Base-by-base conservation (phyloP, 139 green algal species). In the Chlorella sp. region DNA sequence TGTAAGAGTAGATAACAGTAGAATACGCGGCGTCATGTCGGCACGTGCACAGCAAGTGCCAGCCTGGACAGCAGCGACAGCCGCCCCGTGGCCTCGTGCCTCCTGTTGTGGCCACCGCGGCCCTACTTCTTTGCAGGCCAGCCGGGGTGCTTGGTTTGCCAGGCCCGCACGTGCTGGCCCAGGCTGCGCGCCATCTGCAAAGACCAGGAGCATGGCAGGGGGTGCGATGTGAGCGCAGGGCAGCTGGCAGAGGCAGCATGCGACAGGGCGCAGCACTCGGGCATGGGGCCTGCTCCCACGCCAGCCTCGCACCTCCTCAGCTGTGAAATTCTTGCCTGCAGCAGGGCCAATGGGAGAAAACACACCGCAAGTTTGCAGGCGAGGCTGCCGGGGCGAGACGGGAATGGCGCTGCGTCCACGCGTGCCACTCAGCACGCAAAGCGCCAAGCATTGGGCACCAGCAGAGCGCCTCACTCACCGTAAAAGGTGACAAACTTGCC, bases 401-500 rank as follows among this genome's bases (percentile, higher is more conserved):
- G 21, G 1, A 59, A 27, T 42, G 21, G 40, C 17, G 40, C 21
- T 41, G 21, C 14, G 11, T 43, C 65, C 40, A 38, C 12, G 19
- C 65, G 21, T 45, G 0, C 42, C 58, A 60, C 65, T 23, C 9
- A 17, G 38, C 0, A 14, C 35, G 11, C 43, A 43, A 36, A 56
- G 8, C 19, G 23, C 21, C 35, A 69, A 31, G 35, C 25, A 14
- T 45, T 17, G 14, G 14, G 17, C 14, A 67, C 36, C 36, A 67
- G 14, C 23, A 11, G 51, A 73, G 48, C 33, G n/a, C 15, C 19
- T 15, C 36, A 41, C 64, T 85, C 79, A 31, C 90, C 91, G 71
- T 92, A 97, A 69, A 98, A 98, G 2, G 91, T 97, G 17, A 97
- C 86, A 83, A 98, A 98, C 31, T 96, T 86, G 45, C 92, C 95